These are phyloP conservation scores for Pseudogymnoascus sp. DNA, from an alignment of 2,329 filamentous ascomycete species.

Conservation along the genomic window DNA sequence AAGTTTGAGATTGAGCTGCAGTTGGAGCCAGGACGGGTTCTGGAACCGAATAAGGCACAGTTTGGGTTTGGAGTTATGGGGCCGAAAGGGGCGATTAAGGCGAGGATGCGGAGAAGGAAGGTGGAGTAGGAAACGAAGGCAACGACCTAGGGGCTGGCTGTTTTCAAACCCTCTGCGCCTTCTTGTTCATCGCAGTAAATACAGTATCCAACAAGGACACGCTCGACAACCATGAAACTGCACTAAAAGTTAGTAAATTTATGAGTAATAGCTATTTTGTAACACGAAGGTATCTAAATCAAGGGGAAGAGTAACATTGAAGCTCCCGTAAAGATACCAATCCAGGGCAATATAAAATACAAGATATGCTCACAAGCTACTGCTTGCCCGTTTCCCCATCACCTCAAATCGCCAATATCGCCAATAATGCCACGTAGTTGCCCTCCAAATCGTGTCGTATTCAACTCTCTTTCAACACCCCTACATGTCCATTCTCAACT, in stretches of 20 bases:
- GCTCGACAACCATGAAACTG: no score
- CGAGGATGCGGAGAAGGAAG: slow-evolving; percentile 16
- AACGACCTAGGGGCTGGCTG: background rate
- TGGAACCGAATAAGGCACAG: slow-evolving; percentile 16
- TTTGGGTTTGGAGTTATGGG: slow-evolving; percentile 21
- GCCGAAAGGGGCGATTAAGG: slow-evolving; percentile 16
- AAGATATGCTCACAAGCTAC: background rate
- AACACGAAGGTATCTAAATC: no score
- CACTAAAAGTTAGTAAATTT: no score
- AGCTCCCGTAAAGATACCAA: background rate
- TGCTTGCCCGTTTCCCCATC: background rate
- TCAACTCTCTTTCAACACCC: background rate
- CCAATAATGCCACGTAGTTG: background rate
- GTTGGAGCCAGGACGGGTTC: background rate
- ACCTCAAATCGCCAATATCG: background rate
- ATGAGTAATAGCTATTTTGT: no score
- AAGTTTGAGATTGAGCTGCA: slow-evolving; percentile 29
- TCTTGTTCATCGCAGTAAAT: no score
- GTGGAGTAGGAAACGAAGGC: background rate
- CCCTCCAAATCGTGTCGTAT: background rate
- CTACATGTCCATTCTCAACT: background rate
- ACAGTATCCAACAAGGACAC: no score
- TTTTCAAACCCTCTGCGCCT: no score
- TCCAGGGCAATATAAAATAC: background rate
- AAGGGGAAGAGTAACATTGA: no score